Conservation (phyloP, 192 early-diverging fungal genomes). For the Funneliformis geosporum region DNA sequence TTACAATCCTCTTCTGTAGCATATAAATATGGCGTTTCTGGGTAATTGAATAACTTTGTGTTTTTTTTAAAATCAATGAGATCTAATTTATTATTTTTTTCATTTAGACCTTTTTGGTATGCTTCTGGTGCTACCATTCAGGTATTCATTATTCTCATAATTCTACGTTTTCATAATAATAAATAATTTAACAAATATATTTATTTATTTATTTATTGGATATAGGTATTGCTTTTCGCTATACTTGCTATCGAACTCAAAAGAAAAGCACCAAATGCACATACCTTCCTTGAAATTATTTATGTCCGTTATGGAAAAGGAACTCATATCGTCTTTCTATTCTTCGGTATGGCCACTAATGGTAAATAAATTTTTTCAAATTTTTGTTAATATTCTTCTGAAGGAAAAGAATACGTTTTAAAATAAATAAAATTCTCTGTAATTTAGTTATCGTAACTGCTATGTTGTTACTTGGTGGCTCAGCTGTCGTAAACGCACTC, state of each 20-base stretch:
- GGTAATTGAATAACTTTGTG: not conserved
- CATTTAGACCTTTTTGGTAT: slow-evolving; percentile 61
- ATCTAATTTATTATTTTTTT: not conserved
- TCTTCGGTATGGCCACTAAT: slow-evolving; percentile 54
- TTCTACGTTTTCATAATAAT: too few species aligned
- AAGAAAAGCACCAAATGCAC: slow-evolving; percentile 70
- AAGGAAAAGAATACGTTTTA: not conserved
- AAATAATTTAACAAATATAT: too few species aligned
- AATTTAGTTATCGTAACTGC: slow-evolving; percentile 64
- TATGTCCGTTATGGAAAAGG: slow-evolving; percentile 63
- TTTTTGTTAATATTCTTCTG: too few species aligned
- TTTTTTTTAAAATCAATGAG: too few species aligned
- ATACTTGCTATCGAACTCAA: slow-evolving; percentile 76
- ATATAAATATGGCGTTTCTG: slow-evolving; percentile 68
- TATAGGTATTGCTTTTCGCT: slow-evolving; percentile 64
- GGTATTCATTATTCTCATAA: slow-evolving; percentile 24
- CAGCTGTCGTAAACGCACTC: slow-evolving; percentile 63
- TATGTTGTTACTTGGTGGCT: slow-evolving; percentile 71
- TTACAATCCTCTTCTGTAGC: slow-evolving; percentile 70
- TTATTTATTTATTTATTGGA: too few species aligned
- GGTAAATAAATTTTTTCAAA: slow-evolving; percentile 28
- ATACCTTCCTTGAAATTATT: slow-evolving; percentile 75
- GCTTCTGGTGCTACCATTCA: slow-evolving; percentile 70
- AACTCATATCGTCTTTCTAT: slow-evolving; percentile 61
- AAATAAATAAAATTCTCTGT: not conserved